Base-by-base conservation (phyloP, 2,329 filamentous ascomycete genomes). In the Aspergillus eucalypticola region DNA sequence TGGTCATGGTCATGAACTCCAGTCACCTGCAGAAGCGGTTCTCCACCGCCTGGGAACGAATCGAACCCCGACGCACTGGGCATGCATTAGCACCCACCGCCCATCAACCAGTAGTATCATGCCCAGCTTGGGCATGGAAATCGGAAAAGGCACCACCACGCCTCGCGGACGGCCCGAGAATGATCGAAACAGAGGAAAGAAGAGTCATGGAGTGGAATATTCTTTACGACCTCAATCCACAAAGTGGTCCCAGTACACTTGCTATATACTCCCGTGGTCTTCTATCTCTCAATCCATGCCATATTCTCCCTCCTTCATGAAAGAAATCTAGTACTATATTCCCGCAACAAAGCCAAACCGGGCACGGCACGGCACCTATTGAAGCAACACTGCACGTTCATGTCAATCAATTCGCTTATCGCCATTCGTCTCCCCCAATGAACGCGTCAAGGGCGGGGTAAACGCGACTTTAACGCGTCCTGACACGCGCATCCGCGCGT, bases 361-460 rank as follows among this genome's bases (percentile, higher is more conserved):
- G 25, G 25, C 25, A 27, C 25, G 25, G 4, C 32, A 13, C 11
- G 11, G 11, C 8, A n/a, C 41, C 7, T 17, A 39, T 54, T 15
- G 23, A 23, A 32, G 46, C 19, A 25, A 27, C 25, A 27, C 25
- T 27, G 25, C 25, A 35, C 32, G 11, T 35, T 35, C 32, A 35
- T 35, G 32, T 35, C 32, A 35, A 35, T 35, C 38, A 32, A 32
- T 44, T 60, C 60, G 58, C 58, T 62, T 61, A 60, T 55, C 53
- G 46, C 42, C 25, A 27, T 27, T 27, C 25, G 25, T 27, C 7
- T 27, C 46, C 56, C 27, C 10, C 54, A 35, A 54, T 27, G 25
- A 27, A 63, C 64, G 64, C 63, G 64, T 57, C 49, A 46, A 59
- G 23, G 64, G 64, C 59, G 66, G 64, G 65, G 64, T 60, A 62